These are phyloP conservation scores for Periconia digitata DNA, from an alignment of 2,329 filamentous ascomycete species.

Conservation along the genomic window DNA sequence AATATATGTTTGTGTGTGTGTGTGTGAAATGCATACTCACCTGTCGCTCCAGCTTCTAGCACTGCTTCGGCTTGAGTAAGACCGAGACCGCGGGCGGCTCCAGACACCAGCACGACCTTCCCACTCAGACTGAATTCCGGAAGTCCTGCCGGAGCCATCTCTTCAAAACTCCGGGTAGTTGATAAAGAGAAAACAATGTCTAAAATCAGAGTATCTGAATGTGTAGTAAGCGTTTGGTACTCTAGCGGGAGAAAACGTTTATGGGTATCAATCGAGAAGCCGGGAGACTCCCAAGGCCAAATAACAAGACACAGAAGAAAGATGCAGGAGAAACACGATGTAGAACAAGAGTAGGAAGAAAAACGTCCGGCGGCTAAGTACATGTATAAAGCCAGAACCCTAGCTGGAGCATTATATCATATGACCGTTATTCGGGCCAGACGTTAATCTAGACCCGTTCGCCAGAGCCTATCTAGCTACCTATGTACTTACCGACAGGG, in stretches of 20 bases:
- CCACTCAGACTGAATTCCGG: constrained; percentile 75
- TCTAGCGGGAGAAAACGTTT: not conserved
- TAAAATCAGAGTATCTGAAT: not conserved
- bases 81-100: constrained; percentile 72
- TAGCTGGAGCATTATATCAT: constrained; percentile 1
- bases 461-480: constrained; percentile 1
- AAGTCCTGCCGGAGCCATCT: constrained; percentile 41
- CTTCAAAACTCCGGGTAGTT: not conserved
- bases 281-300: no score
- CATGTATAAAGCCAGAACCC: not conserved
- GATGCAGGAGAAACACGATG: no score
- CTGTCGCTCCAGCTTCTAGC: constrained; percentile 72
- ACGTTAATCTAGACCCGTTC: not conserved
- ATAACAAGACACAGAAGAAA: no score
- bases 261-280: not conserved
- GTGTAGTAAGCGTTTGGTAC: not conserved
- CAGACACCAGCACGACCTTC: constrained; percentile 71
- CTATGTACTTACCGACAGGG: constrained; percentile 5
- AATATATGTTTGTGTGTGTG: not conserved
- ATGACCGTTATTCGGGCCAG: constrained; percentile 4
- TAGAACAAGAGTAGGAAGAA: not conserved
- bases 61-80: constrained; percentile 72
- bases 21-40: constrained; percentile 39
- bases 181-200: not conserved
- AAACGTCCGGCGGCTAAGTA: not conserved